Evolutionary conservation across 192 early-diverging fungal genomes (phyloP), one percentile per base, ranked within the genome.

Genomic region (Coemansia sp.): DNA sequence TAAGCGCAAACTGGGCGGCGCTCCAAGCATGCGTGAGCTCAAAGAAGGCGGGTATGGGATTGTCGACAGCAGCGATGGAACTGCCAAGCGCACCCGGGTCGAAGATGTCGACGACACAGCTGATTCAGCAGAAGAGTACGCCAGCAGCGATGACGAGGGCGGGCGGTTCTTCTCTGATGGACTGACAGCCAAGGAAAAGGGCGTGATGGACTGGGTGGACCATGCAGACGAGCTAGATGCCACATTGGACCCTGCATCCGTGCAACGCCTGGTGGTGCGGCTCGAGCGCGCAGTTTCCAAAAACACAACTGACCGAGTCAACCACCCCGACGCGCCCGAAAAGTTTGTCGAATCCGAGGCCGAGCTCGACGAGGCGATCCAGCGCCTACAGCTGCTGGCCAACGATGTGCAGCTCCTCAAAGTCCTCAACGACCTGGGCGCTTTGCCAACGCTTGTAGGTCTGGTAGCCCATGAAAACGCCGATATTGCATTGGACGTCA

Each of bases 331-430:
- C 23, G 48, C 43, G 27, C 80, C 81, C 3, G 45, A 56, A 64
- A 79, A 84, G 53, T 98, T 98, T 75, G 91, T 96, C 66, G 94
- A 97, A 57, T 97, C 94, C 24, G 97, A 99, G 72, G 88, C 92
- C 10, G 95, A 97, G 66, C 80, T 99, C 29, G 95, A 95, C 62
- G 93, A 95, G 65, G 91, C 92, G 37, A 87, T 97, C 48, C 90
- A 94, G 59, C 79, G 74, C 27, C 71, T 99, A 52, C 71, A 88
- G 62, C 82, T 85, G 16, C 67, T 94, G 45, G 88, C 93, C 9
- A 89, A 91, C 54, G 88, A 85, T 7, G 94, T 94, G 11, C 87
- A 95, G 18, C 73, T 90, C 19, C 48, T 95, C 62, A 78, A 85
- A 3, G 81, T 84, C 5, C 77, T 96, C 4, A 85, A 94, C 2